Evolutionary conservation across 1,139 yeast species (phyloP).

Genomic region (Saccharomyces hybrid): DNA sequence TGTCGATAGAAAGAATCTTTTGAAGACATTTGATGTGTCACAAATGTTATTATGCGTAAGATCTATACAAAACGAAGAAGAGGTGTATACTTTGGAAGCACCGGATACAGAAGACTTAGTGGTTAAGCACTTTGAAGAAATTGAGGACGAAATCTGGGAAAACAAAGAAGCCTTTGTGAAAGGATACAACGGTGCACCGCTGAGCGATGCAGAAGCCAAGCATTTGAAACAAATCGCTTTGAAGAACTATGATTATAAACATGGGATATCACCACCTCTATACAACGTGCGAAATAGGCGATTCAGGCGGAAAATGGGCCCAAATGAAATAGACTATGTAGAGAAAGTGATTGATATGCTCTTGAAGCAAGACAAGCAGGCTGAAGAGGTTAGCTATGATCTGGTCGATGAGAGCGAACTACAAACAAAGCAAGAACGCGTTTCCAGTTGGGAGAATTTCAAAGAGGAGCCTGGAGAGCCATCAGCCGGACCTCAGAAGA

Average conservation of each 20-base stretch:
- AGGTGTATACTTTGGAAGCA: conserved; percentile 32
- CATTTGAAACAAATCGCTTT: conserved; percentile 37
- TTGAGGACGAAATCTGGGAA: conserved; percentile 28
- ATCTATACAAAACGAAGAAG: conserved; percentile 49
- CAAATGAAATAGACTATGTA: conserved; percentile 51
- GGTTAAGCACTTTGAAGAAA: conserved; percentile 33
- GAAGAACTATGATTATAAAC: conserved; percentile 47
- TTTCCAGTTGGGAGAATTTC: conserved; percentile 5
- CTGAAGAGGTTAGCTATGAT: conserved; percentile 76
- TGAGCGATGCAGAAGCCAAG: conserved; percentile 40
- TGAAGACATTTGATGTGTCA: conserved; percentile 77
- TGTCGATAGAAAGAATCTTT: conserved; percentile 79
- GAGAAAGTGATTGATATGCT: conserved; percentile 75
- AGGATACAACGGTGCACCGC: conserved; percentile 14
- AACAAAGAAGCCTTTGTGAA: conserved; percentile 19
- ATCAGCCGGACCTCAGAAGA: background rate
- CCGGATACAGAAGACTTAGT: conserved; percentile 29
- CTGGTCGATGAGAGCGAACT: conserved; percentile 45
- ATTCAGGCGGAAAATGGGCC: conserved; percentile 45
- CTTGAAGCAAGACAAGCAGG: conserved; percentile 68
- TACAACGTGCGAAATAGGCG: conserved; percentile 46
- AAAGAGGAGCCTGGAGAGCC: conserved; percentile 8
- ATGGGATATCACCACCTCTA: conserved; percentile 79
- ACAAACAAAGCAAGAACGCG: conserved; percentile 2
- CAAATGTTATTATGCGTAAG: conserved; percentile 78